Conservation (phyloP, 345 rosid genomes). For the Fremontodendron californicum region DNA sequence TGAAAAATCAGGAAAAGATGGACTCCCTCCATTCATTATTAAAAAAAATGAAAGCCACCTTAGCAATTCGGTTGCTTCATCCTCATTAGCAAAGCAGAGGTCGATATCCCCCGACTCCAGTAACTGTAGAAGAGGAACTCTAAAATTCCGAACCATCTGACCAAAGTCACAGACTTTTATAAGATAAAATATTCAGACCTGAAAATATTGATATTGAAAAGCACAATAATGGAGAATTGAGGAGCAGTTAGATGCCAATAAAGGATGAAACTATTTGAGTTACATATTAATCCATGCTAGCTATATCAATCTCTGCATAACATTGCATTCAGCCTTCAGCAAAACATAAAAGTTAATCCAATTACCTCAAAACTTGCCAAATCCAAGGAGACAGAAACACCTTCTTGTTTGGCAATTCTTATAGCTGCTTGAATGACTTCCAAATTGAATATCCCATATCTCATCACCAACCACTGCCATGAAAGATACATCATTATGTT, state of each 20-base stretch:
- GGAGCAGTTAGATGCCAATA: background rate
- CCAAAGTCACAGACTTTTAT: constrained; percentile 19
- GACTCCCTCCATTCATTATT: background rate
- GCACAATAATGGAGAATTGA: background rate
- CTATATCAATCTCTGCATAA: background rate
- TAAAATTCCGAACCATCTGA: constrained; percentile 87
- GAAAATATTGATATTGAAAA: constrained; percentile 1
- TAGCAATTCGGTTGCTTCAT: constrained; percentile 82
- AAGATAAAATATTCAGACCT: constrained; percentile 19
- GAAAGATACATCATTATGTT: constrained; percentile 8
- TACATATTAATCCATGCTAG: background rate
- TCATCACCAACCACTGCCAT: constrained; percentile 82
- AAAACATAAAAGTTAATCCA: background rate
- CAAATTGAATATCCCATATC: constrained; percentile 70
- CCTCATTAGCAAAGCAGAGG: constrained; percentile 97
- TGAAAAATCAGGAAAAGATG: background rate
- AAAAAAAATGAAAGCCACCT: constrained; percentile 35
- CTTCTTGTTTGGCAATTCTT: constrained; percentile 76
- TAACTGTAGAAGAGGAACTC: constrained; percentile 56
- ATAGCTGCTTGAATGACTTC: constrained; percentile 78
- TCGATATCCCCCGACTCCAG: constrained; percentile 80
- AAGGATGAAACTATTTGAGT: background rate
- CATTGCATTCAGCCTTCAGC: background rate
- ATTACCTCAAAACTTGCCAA: constrained; percentile 93
- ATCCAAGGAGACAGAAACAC: constrained; percentile 79